Evolutionary conservation across 148 eudicot genomes (phyloP).

Genomic region (Vaccinium darrowii): DNA sequence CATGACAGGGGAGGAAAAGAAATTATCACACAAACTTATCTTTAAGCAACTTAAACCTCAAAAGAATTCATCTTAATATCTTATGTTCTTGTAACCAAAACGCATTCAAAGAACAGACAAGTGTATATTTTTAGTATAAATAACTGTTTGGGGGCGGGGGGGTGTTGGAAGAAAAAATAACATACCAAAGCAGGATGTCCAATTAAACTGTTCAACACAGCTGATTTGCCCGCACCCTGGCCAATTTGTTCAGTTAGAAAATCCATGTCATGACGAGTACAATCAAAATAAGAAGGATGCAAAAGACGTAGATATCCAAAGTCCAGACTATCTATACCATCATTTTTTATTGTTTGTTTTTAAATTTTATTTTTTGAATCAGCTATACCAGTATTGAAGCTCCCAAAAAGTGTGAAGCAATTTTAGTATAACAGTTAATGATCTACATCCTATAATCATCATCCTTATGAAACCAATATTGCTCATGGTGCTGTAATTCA

Average conservation of each 20-base stretch:
- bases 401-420: background rate
- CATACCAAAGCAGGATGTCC: constrained; percentile 98
- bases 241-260: constrained; percentile 15
- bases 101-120: background rate
- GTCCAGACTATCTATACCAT: background rate
- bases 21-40: background rate
- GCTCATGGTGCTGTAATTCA: background rate
- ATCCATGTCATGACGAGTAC: background rate
- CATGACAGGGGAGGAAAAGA: background rate
- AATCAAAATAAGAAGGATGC: background rate
- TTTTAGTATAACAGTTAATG: no score
- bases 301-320: background rate
- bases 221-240: constrained; percentile 98
- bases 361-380: no score
- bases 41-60: background rate
- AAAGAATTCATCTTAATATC: background rate
- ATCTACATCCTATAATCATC: background rate
- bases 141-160: background rate
- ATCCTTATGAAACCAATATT: background rate
- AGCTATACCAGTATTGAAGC: background rate
- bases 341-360: no score
- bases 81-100: background rate
- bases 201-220: constrained; percentile 92
- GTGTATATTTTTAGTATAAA: background rate
- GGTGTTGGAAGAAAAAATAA: background rate